Evolutionary conservation across 164 flowering plant genomes (phyloP), one percentile per base, ranked within the genome.

Genomic region (Vitis riparia): DNA sequence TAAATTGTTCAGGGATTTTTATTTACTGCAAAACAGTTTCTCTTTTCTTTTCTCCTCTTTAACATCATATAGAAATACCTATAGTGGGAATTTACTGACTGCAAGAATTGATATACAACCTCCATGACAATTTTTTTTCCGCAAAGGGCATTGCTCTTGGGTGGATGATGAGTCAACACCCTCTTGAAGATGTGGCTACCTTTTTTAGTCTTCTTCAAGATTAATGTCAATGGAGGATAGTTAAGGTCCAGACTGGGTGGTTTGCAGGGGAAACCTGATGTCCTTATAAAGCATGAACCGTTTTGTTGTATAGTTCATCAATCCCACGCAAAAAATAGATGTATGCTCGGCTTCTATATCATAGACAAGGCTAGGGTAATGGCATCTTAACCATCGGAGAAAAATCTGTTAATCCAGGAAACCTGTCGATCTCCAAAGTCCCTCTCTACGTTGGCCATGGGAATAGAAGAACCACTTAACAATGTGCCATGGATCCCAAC

Each of bases 291-390:
- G 3, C 57, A 11, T 56, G 1, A 85, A 82, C 57, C 73, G 78
- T 55, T 55, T 19, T 3, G 27, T 30, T 2, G 77, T 80, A 67
- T 85, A 81, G 68, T 75, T 75, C 19, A 23, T 23, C 27, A 23
- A 79, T 9, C 15, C 61, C 75, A 65, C 83, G 83, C 16, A 85
- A 62, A 57, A 57, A 84, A 11, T 79, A 29, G 52, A 74, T 55
- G 57, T 81, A 84, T 9, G 76, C 83, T 9, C 74, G 68, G 17
- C 52, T 11, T 69, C 63, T 1, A 76, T 32, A 37, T 84, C 83
- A 29, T 81, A 83, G 2, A 81, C 76, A 1, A 83, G 87, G 8
- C 87, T 82, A 1, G 84, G 87, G 23, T 84, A 74, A 79, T 29
- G 17, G 87, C 88, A 67, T 76, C 71, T 73, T 77, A 68, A 2